Evolutionary conservation across 1,284 basidiomycete genomes (phyloP), one percentile per base, ranked within the genome.

Genomic region (Meira miltonrushii): DNA sequence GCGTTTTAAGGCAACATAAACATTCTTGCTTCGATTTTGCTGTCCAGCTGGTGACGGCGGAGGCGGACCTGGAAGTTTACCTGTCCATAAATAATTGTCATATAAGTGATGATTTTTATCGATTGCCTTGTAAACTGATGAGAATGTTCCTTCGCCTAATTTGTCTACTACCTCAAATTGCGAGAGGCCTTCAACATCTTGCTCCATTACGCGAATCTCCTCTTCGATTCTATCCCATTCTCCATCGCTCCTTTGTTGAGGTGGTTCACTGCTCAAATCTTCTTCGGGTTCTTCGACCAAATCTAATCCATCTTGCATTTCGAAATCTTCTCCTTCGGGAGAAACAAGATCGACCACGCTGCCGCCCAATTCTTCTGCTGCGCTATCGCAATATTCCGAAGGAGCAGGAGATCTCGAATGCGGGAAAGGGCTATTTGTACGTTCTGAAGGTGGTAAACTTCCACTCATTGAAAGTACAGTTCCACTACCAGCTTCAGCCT

Each of bases 91-190:
- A 9, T 80, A 72, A 78, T 97, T 96, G 79, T 92, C 83, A 84
- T 87, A 93, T 44, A 82, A 78, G 70, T 89, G 85, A 74, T 88
- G 86, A 59, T 84, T 81, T 39, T 88, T 74, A 79, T 98, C 94
- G 66, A 93, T 81, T 0, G 93, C 94, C 74, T 98, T 96, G 83
- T 97, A 99, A 10, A 99, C 94, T 9, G 92, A 93, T 0, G 94
- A 97, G 80, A 99, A 99, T 1, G 94, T 99, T 23, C 94, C 85
- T 64, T 94, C 96, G 13, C 94, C 94, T 0, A 98, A 84, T 6
- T 92, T 85, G 80, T 97, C 94, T 25, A 97, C 80, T 23, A 97
- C 82, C 60, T 83, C 84, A 82, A 95, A 98, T 21, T 68, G 57
- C n/a, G 82, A 78, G 3, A 85, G 73, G 19, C 80, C 79, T 23